Evolutionary conservation across 768 basidiomycete genomes (phyloP), one percentile per base, ranked within the genome.

Genomic region (Hygrocybe punicea): DNA sequence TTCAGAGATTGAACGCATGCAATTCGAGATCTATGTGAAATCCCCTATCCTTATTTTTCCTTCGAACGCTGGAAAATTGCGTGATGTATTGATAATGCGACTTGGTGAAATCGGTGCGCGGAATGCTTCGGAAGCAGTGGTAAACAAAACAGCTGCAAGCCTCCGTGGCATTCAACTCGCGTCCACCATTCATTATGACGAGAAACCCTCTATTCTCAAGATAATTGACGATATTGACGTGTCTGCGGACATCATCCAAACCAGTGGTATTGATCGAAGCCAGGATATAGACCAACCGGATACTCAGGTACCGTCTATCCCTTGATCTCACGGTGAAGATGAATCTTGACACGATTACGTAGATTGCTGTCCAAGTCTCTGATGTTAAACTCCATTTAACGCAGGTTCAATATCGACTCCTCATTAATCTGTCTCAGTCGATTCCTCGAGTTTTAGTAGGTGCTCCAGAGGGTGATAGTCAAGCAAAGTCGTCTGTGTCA

Each of bases 21-120:
- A 91, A 69, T 98, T 94, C 72, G 83, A 93, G 57, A 69, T 98
- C n/a, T 84, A 86, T 23, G 78, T 98, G 66, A 92, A 89, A 72
- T 88, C 94, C 0, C 97, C 97, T 1, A 98, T 99, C 62, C 69
- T 98, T 47, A 77, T 96, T 23, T 86, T 98, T 66, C 97, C 97
- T 10, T 81, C 84, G 7, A 78, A 89, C 65, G 76, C 86, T 2
- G 70, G 78, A 2, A 71, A 67, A 6, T 85, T 86, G 7, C 75
- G 71, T 11, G 91, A 98, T 70, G 75, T 79, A 24, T 76, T 99
- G 35, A 80, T 88, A 7, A 81, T 97, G 71, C 82, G 89, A 51
- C 83, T 99, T 0, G 97, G 97, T 40, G 91, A 96, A 72, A 88
- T 98, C 46, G 81, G 77, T 17, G 94, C 94, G 16, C 81, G 76